phyloP scores from a whole-genome alignment of 768 basidiomycete species.

The Gautieria morchelliformis region DNA sequence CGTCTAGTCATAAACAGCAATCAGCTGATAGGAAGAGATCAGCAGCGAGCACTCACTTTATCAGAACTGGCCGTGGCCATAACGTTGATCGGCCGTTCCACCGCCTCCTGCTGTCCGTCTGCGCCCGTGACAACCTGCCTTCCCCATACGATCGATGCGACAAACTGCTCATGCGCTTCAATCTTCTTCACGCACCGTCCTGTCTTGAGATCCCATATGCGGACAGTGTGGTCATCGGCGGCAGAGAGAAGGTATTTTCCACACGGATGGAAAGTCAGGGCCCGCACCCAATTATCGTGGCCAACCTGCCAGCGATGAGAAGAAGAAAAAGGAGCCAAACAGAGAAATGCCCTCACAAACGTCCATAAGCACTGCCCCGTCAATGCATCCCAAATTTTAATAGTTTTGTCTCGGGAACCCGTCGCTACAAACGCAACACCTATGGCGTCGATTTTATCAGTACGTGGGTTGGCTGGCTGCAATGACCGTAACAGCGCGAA shows the following conservation, averaged over 20 bases:
- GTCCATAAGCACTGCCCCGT: conserved; percentile 72
- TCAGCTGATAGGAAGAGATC: not conserved
- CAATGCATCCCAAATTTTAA: conserved; percentile 83
- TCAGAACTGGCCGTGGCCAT: not conserved
- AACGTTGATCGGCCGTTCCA: not conserved
- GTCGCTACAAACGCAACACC: conserved; percentile 53
- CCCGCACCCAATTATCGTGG: conserved; percentile 88
- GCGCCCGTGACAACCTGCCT: not conserved
- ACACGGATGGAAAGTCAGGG: conserved; percentile 82
- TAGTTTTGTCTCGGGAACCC: conserved; percentile 84
- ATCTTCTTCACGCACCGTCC: conserved; percentile 82
- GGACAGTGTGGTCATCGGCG: conserved; percentile 86
- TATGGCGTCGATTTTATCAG: not conserved
- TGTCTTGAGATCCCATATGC: conserved; percentile 81
- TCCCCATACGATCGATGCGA: conserved; percentile 77
- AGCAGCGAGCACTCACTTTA: not conserved
- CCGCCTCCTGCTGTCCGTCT: not conserved
- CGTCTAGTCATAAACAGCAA: not conserved
- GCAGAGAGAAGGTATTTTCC: conserved; percentile 85
- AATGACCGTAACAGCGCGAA: conserved; percentile 33
- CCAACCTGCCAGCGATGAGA: conserved; percentile 36
- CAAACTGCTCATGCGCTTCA: conserved; percentile 75
- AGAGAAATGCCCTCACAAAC: conserved; percentile 8
- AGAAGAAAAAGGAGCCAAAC: not conserved
- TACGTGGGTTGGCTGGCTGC: conserved; percentile 15